Conservation (phyloP, 2,329 filamentous ascomycete genomes). For the Thelonectria rubi region DNA sequence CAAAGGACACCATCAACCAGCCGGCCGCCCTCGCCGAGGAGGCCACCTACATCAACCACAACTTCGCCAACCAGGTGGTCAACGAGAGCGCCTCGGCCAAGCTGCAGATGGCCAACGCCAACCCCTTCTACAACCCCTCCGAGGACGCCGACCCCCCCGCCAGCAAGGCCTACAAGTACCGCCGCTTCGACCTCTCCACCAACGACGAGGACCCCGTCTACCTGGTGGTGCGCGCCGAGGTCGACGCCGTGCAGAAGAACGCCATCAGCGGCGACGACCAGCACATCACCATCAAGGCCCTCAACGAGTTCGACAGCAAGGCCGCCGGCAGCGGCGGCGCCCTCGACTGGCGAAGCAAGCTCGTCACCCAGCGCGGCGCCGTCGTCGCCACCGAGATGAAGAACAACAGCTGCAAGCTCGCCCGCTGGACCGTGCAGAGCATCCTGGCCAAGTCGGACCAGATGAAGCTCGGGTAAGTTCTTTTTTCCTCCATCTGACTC, state of each 20-base stretch:
- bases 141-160: conserved; percentile 94
- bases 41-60: conserved; percentile 99
- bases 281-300: conserved; percentile 89
- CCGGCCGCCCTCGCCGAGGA: conserved; percentile 93
- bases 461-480: conserved; percentile 92
- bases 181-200: conserved; percentile 92
- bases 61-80: conserved; percentile 97
- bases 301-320: conserved; percentile 99
- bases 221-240: conserved; percentile 91
- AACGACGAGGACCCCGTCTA: conserved; percentile 95
- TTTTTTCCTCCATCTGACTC: background rate
- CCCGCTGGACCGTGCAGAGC: conserved; percentile 95
- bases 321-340: conserved; percentile 94
- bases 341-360: conserved; percentile 95
- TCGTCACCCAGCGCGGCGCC: conserved; percentile 92
- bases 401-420: conserved; percentile 99
- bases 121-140: conserved; percentile 95
- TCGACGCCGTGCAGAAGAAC: conserved; percentile 97
- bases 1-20: conserved; percentile 95
- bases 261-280: conserved; percentile 91
- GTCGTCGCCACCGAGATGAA: conserved; percentile 99
- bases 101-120: conserved; percentile 84
- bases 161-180: conserved; percentile 98
- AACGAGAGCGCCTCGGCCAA: conserved; percentile 81
- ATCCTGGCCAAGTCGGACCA: conserved; percentile 97